These are phyloP conservation scores for Parascedosporium putredinis DNA, from an alignment of 2,329 filamentous ascomycete species.

Conservation along the genomic window DNA sequence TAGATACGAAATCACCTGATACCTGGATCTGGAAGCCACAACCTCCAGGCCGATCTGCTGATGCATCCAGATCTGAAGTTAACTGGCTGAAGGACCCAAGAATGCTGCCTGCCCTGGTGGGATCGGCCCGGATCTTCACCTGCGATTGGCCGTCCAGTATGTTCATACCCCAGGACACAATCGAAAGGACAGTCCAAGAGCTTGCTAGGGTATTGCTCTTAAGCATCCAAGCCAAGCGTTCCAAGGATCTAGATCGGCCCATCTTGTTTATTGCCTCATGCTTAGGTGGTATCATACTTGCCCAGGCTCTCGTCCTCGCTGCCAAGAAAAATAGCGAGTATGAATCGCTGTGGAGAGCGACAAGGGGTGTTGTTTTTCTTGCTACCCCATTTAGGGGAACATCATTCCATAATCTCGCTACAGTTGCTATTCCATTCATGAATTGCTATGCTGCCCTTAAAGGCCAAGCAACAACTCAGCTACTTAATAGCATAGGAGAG, in stretches of 20 bases:
- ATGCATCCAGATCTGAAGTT: conserved; percentile 9
- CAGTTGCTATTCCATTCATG: conserved; percentile 14
- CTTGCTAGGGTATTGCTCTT: conserved; percentile 16
- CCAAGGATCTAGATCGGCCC: conserved; percentile 11
- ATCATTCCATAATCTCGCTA: conserved; percentile 16
- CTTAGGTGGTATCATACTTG: conserved; percentile 21
- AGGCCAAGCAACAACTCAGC: conserved; percentile 9
- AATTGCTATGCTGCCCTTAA: conserved; percentile 10
- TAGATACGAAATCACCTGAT: conserved; percentile 19
- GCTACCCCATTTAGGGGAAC: conserved; percentile 20
- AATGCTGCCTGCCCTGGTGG: conserved; percentile 16
- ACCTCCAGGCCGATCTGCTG: not conserved
- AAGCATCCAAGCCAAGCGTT: conserved; percentile 12
- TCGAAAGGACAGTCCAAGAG: conserved; percentile 13
- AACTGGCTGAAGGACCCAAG: conserved; percentile 17
- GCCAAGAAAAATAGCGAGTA: conserved; percentile 11
- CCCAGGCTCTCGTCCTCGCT: conserved; percentile 16
- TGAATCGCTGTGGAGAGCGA: conserved; percentile 12
- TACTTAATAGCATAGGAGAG: conserved; percentile 13
- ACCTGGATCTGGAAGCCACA: conserved; percentile 17
- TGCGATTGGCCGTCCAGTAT: conserved; percentile 19
- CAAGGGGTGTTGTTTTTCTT: conserved; percentile 18
- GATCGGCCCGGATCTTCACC: conserved; percentile 17
- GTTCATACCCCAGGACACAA: conserved; percentile 11
- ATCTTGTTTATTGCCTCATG: conserved; percentile 24